Evolutionary conservation across 108 stramenopile species (phyloP).

Genomic region (Chaetoceros tenuissimus): DNA sequence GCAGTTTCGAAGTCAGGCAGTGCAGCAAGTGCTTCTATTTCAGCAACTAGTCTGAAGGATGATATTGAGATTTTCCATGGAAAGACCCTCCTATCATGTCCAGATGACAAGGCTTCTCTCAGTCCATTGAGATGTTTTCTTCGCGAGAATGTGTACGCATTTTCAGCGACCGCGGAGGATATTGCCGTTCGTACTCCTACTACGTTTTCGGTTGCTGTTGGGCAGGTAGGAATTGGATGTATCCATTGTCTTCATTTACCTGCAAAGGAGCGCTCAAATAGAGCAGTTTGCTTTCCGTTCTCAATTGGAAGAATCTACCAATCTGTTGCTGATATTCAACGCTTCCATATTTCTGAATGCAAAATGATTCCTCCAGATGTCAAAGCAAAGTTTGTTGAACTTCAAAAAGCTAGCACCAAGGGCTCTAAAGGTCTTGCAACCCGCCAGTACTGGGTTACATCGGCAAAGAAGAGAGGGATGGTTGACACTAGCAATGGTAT

Average conservation of each 20-base stretch:
- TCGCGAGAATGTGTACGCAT: constrained; percentile 76
- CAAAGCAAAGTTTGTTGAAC: constrained; percentile 45
- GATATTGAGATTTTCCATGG: constrained; percentile 37
- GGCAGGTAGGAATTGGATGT: constrained; percentile 82
- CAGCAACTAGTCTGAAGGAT: background rate
- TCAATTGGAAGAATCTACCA: constrained; percentile 83
- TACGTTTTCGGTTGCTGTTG: constrained; percentile 71
- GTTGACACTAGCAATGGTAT: constrained; percentile 71
- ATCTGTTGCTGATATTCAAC: constrained; percentile 83
- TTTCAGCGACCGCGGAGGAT: constrained; percentile 73
- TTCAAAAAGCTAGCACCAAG: constrained; percentile 79
- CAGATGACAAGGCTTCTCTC: constrained; percentile 60
- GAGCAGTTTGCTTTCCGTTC: constrained; percentile 87
- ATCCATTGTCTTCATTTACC: constrained; percentile 62
- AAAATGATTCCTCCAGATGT: constrained; percentile 65
- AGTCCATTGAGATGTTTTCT: constrained; percentile 83
- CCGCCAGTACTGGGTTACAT: constrained; percentile 78
- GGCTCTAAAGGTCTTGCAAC: constrained; percentile 85
- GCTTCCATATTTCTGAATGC: constrained; percentile 82
- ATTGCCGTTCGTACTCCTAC: constrained; percentile 84
- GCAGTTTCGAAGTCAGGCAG: background rate
- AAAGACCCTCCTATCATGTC: constrained; percentile 39
- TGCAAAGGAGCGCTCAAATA: constrained; percentile 66
- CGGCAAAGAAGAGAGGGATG: constrained; percentile 79
- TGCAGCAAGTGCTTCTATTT: background rate